Evolutionary conservation across 768 basidiomycete genomes (phyloP), one percentile per base, ranked within the genome.

Genomic region (Hemileccinum impolitum): DNA sequence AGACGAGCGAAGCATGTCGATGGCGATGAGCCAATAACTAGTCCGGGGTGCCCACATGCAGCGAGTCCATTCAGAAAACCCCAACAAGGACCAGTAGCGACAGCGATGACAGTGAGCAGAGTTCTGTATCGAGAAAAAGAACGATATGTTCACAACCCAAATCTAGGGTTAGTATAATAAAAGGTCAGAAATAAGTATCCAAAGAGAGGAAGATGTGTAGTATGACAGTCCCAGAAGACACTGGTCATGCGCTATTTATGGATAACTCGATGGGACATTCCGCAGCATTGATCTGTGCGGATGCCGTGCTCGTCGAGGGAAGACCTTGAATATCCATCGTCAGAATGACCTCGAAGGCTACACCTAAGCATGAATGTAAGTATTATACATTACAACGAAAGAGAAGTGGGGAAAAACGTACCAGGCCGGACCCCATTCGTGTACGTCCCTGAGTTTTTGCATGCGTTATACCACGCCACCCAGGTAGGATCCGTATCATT

Each of bases 401-500:
- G 38, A n/a, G 12, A 2, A 8, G 35, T n/a, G 41, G 46, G 12
- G 34, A 6, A 28, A 30, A 53, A 76, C 85, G 28, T 60, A 91
- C 84, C 75, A 47, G 78, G 81, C 46, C 84, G 80, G 40, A 65
- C 70, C n/a, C 78, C 80, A 60, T 69, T 69, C 3, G 64, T 30
- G 64, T 70, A 79, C 26, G 80, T 61, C 32, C 66, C 73, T 35
- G 66, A 60, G 62, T 90, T 85, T 70, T 76, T 77, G 72, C 91
- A 94, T 6, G 79, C 85, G 48, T 85, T 73, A 63, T 93, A 87
- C 82, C 86, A 89, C 46, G 80, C 81, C 7, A 63, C 62, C 87
- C 93, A 97, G 18, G 94, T 95, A 31, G 76, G 72, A 68, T 97
- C 94, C 5, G 85, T 80, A 39, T 79, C 75, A 62, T 97, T 96